Evolutionary conservation across 1,284 basidiomycete species (phyloP), one percentile per base, ranked within the genome.

Genomic region (Tetrapyrgos nigripes): DNA sequence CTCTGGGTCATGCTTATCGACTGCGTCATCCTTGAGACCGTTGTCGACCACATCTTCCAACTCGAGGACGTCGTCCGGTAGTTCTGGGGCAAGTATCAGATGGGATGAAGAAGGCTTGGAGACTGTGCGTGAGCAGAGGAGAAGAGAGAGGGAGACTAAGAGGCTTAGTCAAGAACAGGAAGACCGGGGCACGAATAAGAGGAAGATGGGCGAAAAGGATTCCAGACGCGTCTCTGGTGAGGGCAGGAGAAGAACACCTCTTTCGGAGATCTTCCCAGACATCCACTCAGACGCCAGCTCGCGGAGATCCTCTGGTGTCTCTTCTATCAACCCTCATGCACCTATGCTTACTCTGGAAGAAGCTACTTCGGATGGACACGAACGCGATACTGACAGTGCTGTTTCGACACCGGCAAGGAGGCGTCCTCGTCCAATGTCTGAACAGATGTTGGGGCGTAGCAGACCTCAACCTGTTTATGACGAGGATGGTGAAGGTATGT

Each of bases 81-180:
- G 79, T 60, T 80, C 80, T 17, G 76, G 70, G 29, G 76, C 69
- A 10, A 80, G 76, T 40, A 80, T 91, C 5, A 73, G 77, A 48
- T 91, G 89, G 89, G 87, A 89, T 62, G 90, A 91, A 65, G 80
- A 79, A 2, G 80, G 82, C 1, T 62, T 89, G 46, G 76, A 83
- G 66, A 84, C 79, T 1, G 82, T 81, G 4, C 82, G 79, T 61
- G 84, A 85, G 70, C 69, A 71, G 62, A 77, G 83, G 63, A 77
- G 81, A 58, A 71, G 71, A 55, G 73, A 71, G 60, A 66, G 62
- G 65, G 68, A 71, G 63, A 70, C 62, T 58, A 66, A 65, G 35
- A 69, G 69, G 66, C 57, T 55, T 40, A 24, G 73, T 72, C 61
- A 64, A 66, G 59, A 68, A 70, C 53, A 69, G 64, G 60, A 67